A percentile compares a stretch with the other conserved stretches of the same genome.
These are phyloP conservation scores for Diplotaxis tenuifolia DNA, from an alignment of 345 rosid species.

Conservation along the genomic window DNA sequence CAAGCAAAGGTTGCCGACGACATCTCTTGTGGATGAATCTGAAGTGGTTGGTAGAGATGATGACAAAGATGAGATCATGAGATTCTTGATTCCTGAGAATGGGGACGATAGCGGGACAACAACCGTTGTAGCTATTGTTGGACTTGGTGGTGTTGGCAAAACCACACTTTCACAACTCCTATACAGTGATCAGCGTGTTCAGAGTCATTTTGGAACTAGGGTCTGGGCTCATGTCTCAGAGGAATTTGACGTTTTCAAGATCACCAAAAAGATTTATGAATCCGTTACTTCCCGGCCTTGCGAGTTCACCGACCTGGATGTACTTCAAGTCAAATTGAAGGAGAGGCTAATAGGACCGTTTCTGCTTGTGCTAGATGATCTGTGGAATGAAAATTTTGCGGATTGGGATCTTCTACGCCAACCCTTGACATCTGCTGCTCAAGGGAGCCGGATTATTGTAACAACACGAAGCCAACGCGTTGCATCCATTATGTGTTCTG, in stretches of 20 bases:
- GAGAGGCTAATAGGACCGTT: constrained; percentile 28
- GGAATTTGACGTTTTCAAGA: constrained; percentile 41
- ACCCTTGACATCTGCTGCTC: constrained; percentile 31
- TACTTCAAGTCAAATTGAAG: constrained; percentile 40
- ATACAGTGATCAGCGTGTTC: constrained; percentile 33
- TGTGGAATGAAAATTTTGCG: constrained; percentile 38
- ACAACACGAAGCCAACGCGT: constrained; percentile 41
- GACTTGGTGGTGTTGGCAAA: constrained; percentile 45
- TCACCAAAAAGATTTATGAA: constrained; percentile 39
- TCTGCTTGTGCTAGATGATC: constrained; percentile 43
- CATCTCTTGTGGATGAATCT: constrained; percentile 40
- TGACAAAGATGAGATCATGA: constrained; percentile 27
- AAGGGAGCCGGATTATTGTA: constrained; percentile 42
- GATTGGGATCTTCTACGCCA: constrained; percentile 38
- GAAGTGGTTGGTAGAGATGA: constrained; percentile 37
- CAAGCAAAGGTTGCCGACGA: constrained; percentile 24
- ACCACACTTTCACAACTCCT: constrained; percentile 45
- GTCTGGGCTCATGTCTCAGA: constrained; percentile 48
- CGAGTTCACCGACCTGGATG: constrained; percentile 34
- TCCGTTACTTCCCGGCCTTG: constrained; percentile 32
- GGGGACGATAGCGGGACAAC: neutral
- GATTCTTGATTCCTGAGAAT: constrained; percentile 32
- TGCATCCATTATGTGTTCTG: constrained; percentile 29
- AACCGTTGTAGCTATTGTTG: constrained; percentile 36
- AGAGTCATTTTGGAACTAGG: constrained; percentile 18